These are phyloP conservation scores for Didymella pinodella DNA, from an alignment of 2,329 filamentous ascomycete genomes.

Conservation along the genomic window DNA sequence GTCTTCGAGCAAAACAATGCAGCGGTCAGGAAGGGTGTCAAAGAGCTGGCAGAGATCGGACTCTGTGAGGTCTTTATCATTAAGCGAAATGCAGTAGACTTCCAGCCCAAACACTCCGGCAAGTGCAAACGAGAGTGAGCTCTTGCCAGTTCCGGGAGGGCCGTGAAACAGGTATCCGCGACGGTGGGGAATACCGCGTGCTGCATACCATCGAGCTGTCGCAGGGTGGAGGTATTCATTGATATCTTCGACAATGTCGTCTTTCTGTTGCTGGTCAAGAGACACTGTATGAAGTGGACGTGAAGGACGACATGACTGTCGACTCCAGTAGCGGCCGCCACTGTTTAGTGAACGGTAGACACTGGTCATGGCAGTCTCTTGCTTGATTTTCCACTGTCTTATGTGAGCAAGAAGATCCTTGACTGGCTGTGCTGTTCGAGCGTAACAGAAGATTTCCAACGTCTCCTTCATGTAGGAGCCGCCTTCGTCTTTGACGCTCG, in stretches of 20 bases:
- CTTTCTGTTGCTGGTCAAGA: slow-evolving; percentile 72
- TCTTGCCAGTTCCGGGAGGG: slow-evolving; percentile 82
- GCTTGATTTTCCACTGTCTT: slow-evolving; percentile 54
- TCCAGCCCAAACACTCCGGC: slow-evolving; percentile 58
- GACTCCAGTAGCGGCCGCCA: slow-evolving; percentile 49
- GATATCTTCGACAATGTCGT: slow-evolving; percentile 72
- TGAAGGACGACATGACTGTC: slow-evolving; percentile 64
- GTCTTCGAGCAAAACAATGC: slow-evolving; percentile 58
- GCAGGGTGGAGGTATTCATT: slow-evolving; percentile 78
- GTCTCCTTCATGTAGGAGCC: slow-evolving; percentile 49
- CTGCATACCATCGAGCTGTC: slow-evolving; percentile 79
- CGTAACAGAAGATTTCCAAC: slow-evolving; percentile 58
- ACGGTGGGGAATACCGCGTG: slow-evolving; percentile 84
- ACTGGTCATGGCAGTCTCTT: slow-evolving; percentile 54
- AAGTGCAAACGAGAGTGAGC: slow-evolving; percentile 52
- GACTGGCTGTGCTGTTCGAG: slow-evolving; percentile 58
- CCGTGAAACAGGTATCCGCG: slow-evolving; percentile 84
- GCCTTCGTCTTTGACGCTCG: slow-evolving; percentile 46
- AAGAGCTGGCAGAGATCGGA: slow-evolving; percentile 62
- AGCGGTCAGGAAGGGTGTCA: slow-evolving; percentile 53
- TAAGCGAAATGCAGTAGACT: slow-evolving; percentile 57
- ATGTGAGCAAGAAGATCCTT: slow-evolving; percentile 57
- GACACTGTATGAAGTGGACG: slow-evolving; percentile 79
- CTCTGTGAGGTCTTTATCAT: slow-evolving; percentile 77
- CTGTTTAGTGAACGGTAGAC: slow-evolving; percentile 54